Conservation (phyloP, 371 early-diverging fungal species). For the Mortierella sp. region DNA sequence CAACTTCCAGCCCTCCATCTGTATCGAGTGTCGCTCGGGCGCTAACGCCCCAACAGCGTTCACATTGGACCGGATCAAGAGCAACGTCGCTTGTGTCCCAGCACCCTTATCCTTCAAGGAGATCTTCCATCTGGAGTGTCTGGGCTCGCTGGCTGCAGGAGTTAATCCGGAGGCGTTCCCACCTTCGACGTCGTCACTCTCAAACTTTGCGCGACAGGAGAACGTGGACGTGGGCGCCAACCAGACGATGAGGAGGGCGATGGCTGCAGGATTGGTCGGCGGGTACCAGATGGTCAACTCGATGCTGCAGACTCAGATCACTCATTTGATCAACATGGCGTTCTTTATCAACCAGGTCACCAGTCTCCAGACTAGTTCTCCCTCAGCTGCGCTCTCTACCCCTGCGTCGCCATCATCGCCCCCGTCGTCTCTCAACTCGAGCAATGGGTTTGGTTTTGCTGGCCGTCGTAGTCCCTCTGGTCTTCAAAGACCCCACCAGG, state of each 20-base stretch:
- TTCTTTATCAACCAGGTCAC: slow-evolving; percentile 61
- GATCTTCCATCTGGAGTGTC: slow-evolving; percentile 69
- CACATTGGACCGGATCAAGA: slow-evolving; percentile 51
- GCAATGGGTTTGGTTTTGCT: background rate
- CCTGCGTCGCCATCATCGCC: background rate
- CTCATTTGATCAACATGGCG: slow-evolving; percentile 50
- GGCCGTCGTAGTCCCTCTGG: background rate
- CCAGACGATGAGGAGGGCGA: slow-evolving; percentile 34
- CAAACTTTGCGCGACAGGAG: slow-evolving; percentile 24
- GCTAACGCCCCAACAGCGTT: slow-evolving; percentile 68
- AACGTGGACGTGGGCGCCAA: slow-evolving; percentile 21
- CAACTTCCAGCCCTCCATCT: slow-evolving; percentile 68
- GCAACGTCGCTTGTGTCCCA: slow-evolving; percentile 23
- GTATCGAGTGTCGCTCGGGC: slow-evolving; percentile 71
- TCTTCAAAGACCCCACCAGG: slow-evolving; percentile 51
- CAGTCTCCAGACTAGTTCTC: slow-evolving; percentile 12
- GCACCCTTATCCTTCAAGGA: slow-evolving; percentile 57
- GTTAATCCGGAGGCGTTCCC: slow-evolving; percentile 42
- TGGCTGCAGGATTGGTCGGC: slow-evolving; percentile 30
- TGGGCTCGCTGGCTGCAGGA: slow-evolving; percentile 30
- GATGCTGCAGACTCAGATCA: slow-evolving; percentile 30
- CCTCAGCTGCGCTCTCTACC: background rate
- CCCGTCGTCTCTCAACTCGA: background rate
- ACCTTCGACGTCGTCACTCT: slow-evolving; percentile 46
- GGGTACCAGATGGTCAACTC: slow-evolving; percentile 17